Evolutionary conservation across 148 eudicot species (phyloP), one percentile per base, ranked within the genome.

Genomic region (Chenopodium album): DNA sequence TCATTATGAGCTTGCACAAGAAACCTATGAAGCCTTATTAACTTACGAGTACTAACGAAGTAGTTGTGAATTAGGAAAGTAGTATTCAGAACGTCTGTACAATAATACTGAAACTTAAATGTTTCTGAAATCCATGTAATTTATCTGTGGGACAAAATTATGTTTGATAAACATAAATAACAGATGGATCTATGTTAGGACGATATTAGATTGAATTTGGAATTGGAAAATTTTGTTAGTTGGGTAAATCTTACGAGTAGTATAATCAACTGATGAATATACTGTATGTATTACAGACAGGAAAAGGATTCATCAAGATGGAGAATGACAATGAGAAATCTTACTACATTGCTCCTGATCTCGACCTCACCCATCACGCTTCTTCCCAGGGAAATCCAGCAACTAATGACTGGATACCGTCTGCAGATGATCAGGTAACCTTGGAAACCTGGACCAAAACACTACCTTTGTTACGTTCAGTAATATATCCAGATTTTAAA

Each of bases 381-480:
- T 75, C 90, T 48, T 70, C 79, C 85, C 89, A 85, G 71, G 96
- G 94, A 50, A 95, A 95, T 79, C 99, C 99, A 2, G 98, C 99
- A 46, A 95, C 99, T 56, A 95, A 95, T 84, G 99, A 95, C 64
- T 95, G 99, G 99, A 87, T 90, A 75, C 99, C 99, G 2, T 85
- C 90, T 54, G 31, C 85, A 44, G 79, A 82, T 77, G 83, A 85
- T 34, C 76, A 31, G 91, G 95, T 93, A 81, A 48, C 8, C 28
- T 44, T 31, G 8, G 32, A 47, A 31, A 2, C 41, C 70, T 48
- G 11, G 20, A 13, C 65, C 32, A 44, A 52, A 29, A 79, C n/a
- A 20, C 34, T 54, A 32, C 11, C 23, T 64, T 4, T 56, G 17
- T 56, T 54, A 56, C 62, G 2, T 56, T 4, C 22, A 56, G n/a